Percentiles rank a stretch among this genome's conserved stretches.
Evolutionary conservation across 768 basidiomycete species (phyloP).

Genomic region (Lentinula sp.): DNA sequence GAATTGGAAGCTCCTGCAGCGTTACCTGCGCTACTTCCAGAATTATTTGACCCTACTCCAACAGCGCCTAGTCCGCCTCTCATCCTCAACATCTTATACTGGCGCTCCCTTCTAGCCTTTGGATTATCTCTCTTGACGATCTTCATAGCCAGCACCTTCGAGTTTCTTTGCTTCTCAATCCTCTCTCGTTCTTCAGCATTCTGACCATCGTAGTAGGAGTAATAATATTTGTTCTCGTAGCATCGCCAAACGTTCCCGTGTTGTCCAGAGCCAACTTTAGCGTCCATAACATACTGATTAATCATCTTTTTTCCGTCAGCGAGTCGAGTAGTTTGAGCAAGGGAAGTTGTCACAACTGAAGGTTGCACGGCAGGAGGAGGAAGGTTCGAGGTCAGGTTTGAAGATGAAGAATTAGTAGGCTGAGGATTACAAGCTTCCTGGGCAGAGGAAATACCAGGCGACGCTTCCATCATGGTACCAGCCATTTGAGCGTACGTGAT

Average conservation of each 20-base stretch:
- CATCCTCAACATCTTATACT: conserved; percentile 7
- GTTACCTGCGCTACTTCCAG: conserved; percentile 27
- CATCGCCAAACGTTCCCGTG: conserved; percentile 88
- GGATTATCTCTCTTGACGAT: conserved; percentile 68
- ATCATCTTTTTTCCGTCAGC: conserved; percentile 45
- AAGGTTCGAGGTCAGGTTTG: neutral
- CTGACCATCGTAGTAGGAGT: neutral
- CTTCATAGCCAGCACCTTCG: conserved; percentile 63
- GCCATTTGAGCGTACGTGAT: neutral
- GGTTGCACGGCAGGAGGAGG: neutral
- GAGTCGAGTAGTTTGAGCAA: conserved; percentile 29
- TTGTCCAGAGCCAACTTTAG: conserved; percentile 79
- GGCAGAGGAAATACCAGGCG: neutral
- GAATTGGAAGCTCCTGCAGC: conserved; percentile 12
- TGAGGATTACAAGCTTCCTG: neutral
- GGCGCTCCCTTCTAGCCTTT: conserved; percentile 44
- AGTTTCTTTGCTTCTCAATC: neutral
- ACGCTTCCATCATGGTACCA: neutral
- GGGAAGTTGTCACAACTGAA: conserved; percentile 42
- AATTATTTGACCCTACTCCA: conserved; percentile 21
- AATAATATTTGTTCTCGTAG: neutral
- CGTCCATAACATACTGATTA: conserved; percentile 81
- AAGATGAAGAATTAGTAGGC: neutral
- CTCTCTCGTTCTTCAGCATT: neutral
- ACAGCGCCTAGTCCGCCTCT: neutral